Base-by-base conservation (phyloP, 257 asterid species). In the Scutellaria barbata region DNA sequence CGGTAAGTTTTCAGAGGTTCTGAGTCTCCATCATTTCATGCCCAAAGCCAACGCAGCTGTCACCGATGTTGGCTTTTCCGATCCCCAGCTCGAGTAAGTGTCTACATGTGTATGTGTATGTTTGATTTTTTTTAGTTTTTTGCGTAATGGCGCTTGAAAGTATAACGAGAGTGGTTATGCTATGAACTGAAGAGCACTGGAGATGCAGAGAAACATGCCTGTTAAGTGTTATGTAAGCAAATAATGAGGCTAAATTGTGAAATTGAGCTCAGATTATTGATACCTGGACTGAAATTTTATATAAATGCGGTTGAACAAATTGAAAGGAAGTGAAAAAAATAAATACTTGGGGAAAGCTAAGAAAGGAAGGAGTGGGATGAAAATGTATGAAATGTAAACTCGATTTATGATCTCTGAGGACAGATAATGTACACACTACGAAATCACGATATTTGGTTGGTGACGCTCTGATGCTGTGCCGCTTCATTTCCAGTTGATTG, bases 1-100 rank as follows among this genome's bases (percentile, higher is more conserved):
- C 54, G 25, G 60, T 22, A 72, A 69, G 45, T 74, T 78, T 47
- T 76, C 79, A 0, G 86, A 86, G 8, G 64, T 66, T 16, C 83
- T 86, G 7, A 77, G 79, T 71, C 89, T 90, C 56, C 87, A 77
- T 43, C 78, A 84, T 45, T 92, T 92, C 81, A 83, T 87, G 78
- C 85, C 92, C 74, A 84, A 86, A 81, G 88, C 92, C 75, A 53
- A 81, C 14, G 46, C 83, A 30, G 30, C 86, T 42, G 33, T 81
- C 59, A 56, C 79, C 8, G 79, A 81, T 66, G 79, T 60, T 22
- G 51, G 61, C 73, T 51, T 72, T 55, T 83, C 88, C 33, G 82
- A 80, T 53, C 72, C 85, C 40, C 90, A 85, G 35, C 45, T 75
- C 8, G 88, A 86, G 96, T 88, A 85, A 76, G 95, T 81, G 71